phyloP scores from a whole-genome alignment of 306 rosid genomes.

The Citrullus mucosospermus region DNA sequence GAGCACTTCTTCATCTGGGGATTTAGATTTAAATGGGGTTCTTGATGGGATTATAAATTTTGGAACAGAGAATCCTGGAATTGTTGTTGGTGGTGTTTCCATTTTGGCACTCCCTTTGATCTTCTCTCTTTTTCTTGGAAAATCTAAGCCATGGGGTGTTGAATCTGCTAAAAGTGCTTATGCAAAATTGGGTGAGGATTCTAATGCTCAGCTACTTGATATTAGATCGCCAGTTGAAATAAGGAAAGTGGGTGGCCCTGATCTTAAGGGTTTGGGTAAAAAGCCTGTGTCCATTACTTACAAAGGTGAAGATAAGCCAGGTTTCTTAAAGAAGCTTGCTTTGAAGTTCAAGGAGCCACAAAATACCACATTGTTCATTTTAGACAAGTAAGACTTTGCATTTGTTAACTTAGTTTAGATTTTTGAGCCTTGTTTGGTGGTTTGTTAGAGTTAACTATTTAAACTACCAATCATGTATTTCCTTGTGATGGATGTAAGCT shows the following conservation, averaged over 20 bases:
- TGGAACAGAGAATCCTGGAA: conserved; percentile 55
- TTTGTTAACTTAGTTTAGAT: neutral
- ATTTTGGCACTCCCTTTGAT: conserved; percentile 66
- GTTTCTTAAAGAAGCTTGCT: conserved; percentile 68
- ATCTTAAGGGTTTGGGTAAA: conserved; percentile 63
- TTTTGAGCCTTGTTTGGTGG: neutral
- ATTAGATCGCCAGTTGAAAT: conserved; percentile 53
- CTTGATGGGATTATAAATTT: conserved; percentile 38
- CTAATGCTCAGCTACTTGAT: conserved; percentile 67
- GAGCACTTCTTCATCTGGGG: conserved; percentile 22
- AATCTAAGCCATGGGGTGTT: conserved; percentile 77
- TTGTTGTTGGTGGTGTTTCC: conserved; percentile 63
- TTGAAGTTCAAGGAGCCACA: conserved; percentile 82
- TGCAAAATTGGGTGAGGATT: conserved; percentile 61
- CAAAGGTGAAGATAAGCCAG: conserved; percentile 67
- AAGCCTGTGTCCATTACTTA: conserved; percentile 50
- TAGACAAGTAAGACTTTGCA: conserved; percentile 72
- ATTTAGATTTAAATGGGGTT: conserved; percentile 35
- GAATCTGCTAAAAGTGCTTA: conserved; percentile 82
- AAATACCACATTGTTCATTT: conserved; percentile 77
- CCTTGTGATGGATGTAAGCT: neutral
- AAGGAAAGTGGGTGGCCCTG: conserved; percentile 63
- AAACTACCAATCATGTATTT: neutral
- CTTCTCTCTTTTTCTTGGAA: conserved; percentile 54
- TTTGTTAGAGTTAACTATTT: neutral